These are phyloP conservation scores for Colletotrichum noveboracense DNA, from an alignment of 2,329 filamentous ascomycete genomes.

Conservation along the genomic window DNA sequence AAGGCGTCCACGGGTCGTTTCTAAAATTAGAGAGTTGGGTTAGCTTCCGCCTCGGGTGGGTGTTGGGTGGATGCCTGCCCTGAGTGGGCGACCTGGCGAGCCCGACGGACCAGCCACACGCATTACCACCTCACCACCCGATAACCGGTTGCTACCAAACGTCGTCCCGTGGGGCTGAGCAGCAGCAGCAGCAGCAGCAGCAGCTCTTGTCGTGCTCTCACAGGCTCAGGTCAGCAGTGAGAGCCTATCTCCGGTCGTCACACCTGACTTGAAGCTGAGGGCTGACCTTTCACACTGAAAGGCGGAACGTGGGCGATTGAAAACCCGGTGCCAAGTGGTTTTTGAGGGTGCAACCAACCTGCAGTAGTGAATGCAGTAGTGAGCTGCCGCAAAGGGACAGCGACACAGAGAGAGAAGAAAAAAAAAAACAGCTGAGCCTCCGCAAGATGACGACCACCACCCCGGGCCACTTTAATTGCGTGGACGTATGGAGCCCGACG, in stretches of 20 bases:
- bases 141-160: slow-evolving; percentile 5
- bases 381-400: background rate
- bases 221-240: background rate
- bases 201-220: background rate
- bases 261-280: background rate
- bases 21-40: slow-evolving; percentile 13
- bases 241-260: background rate
- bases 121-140: slow-evolving; percentile 7
- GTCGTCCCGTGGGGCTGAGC: background rate
- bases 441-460: slow-evolving; percentile 18
- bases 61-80: background rate
- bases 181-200: background rate
- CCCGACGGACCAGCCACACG: slow-evolving; percentile 9
- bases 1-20: background rate
- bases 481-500: slow-evolving; percentile 4
- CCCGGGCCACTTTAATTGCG: slow-evolving; percentile 14
- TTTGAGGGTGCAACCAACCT: background rate
- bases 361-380: background rate
- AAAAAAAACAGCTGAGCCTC: slow-evolving; percentile 17
- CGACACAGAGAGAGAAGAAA: background rate
- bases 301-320: slow-evolving; percentile 1
- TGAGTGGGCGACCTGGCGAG: slow-evolving; percentile 15
- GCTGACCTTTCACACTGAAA: background rate
- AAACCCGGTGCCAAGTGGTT: background rate
- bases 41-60: background rate